phyloP scores from a whole-genome alignment of 495 filamentous ascomycete genomes.

The Penicillium cosmopolitanum region DNA sequence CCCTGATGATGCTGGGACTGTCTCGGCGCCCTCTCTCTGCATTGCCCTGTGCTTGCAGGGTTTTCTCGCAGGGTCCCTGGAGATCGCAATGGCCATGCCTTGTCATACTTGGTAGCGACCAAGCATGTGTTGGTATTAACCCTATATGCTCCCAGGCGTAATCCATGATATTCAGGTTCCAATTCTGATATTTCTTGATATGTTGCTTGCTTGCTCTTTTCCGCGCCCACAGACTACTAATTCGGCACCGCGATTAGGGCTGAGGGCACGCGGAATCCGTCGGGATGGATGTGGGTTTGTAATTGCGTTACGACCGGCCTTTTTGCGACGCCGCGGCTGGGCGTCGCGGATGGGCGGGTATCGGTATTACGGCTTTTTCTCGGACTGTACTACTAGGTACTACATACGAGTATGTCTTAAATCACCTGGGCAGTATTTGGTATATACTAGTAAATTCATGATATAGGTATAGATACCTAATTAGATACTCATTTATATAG shows the following conservation, averaged over 20 bases:
- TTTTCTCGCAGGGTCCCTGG: background rate
- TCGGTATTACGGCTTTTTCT: constrained; percentile 12
- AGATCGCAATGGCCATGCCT: background rate
- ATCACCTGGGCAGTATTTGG: background rate
- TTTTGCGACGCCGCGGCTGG: constrained; percentile 5
- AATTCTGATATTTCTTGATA: too few relatives aligned
- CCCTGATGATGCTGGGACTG: background rate
- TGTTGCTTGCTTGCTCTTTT: too few relatives aligned
- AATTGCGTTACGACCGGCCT: constrained; percentile 25
- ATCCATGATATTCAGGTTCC: too few relatives aligned
- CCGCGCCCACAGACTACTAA: background rate
- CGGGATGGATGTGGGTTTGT: constrained; percentile 31
- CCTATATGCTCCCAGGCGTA: background rate
- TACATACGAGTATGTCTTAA: background rate
- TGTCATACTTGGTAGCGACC: background rate
- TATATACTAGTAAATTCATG: background rate
- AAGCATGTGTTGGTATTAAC: background rate
- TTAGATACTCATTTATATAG: too few relatives aligned
- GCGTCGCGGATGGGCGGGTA: constrained; percentile 18
- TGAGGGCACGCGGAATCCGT: constrained; percentile 37
- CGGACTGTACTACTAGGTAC: background rate
- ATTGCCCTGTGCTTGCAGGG: background rate
- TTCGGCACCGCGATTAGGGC: constrained; percentile 28
- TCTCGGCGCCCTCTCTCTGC: too few relatives aligned
- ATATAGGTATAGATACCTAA: too few relatives aligned